phyloP scores from a whole-genome alignment of 1,284 basidiomycete genomes.

The Heterobasidion parviporum region DNA sequence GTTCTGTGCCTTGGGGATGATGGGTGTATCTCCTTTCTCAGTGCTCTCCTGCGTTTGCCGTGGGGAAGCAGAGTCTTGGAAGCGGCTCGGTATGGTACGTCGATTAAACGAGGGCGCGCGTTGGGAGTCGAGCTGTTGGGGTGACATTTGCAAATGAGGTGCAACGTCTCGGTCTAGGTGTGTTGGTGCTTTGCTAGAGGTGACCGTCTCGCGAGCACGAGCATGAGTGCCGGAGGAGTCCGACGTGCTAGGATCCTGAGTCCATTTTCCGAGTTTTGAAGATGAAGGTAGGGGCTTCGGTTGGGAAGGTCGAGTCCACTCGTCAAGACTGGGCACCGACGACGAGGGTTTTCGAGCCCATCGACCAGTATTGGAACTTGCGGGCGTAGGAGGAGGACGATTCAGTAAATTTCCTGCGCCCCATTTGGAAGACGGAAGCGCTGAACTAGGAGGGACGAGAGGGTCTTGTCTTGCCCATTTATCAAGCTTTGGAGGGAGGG shows the following conservation, averaged over 20 bases:
- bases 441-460: not conserved
- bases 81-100: not conserved
- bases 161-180: not conserved
- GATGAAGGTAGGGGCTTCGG: no score
- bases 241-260: not conserved
- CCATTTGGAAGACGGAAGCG: no score
- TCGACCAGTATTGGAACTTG: no score
- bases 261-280: not conserved
- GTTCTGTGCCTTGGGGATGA: no score
- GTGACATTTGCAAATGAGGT: not conserved
- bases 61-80: not conserved
- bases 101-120: not conserved
- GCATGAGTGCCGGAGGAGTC: no score
- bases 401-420: no score
- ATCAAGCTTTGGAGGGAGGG: constrained; percentile 1
- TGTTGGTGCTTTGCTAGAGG: not conserved
- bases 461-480: constrained; percentile 10
- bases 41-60: no score
- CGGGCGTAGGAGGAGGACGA: no score
- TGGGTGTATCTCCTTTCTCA: no score
- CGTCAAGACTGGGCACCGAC: no score
- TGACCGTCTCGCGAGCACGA: not conserved
- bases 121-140: not conserved
- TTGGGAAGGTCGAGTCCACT: no score
- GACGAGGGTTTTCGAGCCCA: no score